Percentiles rank a stretch among this genome's conserved stretches.
Conservation (phyloP, 139 green algal genomes). For the Chlorella vulgaris region DNA sequence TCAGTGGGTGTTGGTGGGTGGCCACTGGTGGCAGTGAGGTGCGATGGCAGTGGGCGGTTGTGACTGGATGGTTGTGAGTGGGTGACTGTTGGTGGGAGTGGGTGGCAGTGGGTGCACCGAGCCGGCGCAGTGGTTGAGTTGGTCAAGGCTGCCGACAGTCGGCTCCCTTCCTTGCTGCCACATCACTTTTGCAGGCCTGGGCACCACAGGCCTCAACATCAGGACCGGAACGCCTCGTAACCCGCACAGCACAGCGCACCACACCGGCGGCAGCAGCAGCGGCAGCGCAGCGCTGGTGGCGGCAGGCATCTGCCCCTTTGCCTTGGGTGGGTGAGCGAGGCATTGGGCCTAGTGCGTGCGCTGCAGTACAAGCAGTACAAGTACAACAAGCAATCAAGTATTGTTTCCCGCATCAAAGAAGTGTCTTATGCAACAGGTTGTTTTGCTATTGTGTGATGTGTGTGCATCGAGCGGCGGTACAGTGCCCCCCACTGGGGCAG, state of each 20-base stretch:
- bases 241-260: conserved; percentile 51
- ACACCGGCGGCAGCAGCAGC: conserved; percentile 64
- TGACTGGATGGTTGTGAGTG: not conserved
- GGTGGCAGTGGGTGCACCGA: not conserved
- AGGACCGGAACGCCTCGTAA: conserved; percentile 65
- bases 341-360: no score
- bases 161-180: no score
- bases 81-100: not conserved
- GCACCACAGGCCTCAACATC: conserved; percentile 59
- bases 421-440: not conserved
- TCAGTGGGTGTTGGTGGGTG: no score
- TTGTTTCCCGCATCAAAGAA: no score
- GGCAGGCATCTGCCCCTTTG: conserved; percentile 73
- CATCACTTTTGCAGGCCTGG: conserved; percentile 35
- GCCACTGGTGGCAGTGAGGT: no score
- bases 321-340: conserved; percentile 75
- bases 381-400: no score
- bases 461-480: not conserved
- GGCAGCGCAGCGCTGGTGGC: conserved; percentile 74
- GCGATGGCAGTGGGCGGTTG: no score
- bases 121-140: no score
- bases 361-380: no score
- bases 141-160: no score
- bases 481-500: not conserved
- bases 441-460: not conserved